Conservation (phyloP, 2,329 filamentous ascomycete species). For the Ophiosphaerella herpotricha region DNA sequence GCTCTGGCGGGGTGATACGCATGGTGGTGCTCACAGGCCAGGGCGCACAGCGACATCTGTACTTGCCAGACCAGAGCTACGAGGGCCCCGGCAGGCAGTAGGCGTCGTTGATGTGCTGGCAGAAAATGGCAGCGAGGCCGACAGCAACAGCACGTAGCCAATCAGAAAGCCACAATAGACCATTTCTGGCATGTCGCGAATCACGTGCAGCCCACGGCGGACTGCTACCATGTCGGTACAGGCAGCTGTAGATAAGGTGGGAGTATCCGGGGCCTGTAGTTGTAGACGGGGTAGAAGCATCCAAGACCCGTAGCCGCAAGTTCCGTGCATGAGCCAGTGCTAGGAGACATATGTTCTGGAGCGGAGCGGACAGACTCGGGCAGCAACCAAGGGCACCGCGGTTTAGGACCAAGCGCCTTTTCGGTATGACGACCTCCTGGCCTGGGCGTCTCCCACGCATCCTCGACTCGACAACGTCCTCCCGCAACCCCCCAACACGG, state of each 20-base stretch:
- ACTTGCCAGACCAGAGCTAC: conserved; percentile 88
- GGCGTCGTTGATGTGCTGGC: conserved; percentile 5
- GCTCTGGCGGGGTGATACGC: conserved; percentile 95
- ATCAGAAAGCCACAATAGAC: conserved; percentile 6
- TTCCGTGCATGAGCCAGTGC: no score
- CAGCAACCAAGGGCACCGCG: conserved; percentile 15
- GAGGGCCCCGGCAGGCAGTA: conserved; percentile 67
- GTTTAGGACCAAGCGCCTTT: conserved; percentile 19
- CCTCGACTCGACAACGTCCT: background rate
- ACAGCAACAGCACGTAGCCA: conserved; percentile 2
- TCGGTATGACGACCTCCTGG: conserved; percentile 27
- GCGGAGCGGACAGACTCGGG: conserved; percentile 9
- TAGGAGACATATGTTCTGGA: no score
- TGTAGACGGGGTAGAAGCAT: no score
- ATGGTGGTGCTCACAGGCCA: conserved; percentile 94
- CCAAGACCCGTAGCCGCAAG: no score
- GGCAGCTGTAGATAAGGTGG: no score
- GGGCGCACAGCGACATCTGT: conserved; percentile 90
- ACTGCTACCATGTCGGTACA: no score
- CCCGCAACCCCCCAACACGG: conserved; percentile 17
- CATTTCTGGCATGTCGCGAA: conserved; percentile 7
- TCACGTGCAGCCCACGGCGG: no score
- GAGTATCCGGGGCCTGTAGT: no score
- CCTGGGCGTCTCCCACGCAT: conserved; percentile 30
- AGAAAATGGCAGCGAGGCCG: background rate